Evolutionary conservation across 2,329 filamentous ascomycete species (phyloP).

Genomic region (Ophiocordyceps camponoti-leonardi): DNA sequence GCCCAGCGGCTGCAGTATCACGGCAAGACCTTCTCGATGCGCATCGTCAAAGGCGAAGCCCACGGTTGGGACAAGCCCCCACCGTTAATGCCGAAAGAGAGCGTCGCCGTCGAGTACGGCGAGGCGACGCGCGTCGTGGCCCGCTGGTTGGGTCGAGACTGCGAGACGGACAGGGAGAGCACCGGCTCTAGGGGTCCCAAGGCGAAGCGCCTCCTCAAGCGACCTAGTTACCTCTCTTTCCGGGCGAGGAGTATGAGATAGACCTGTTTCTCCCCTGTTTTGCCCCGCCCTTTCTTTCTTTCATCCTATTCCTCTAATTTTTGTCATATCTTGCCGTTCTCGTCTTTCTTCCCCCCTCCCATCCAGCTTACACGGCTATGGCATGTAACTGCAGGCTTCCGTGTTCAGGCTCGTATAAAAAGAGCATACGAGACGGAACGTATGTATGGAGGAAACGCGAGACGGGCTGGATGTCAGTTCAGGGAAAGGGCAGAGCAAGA

Average conservation of each 20-base stretch:
- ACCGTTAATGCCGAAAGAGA: slow-evolving; percentile 25
- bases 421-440: too few species aligned
- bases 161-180: slow-evolving; percentile 19
- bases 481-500: too few species aligned
- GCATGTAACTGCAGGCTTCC: too few species aligned
- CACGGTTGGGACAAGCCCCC: slow-evolving; percentile 32
- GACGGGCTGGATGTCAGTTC: too few species aligned
- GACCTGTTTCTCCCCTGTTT: not conserved
- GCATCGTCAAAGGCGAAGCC: slow-evolving; percentile 26
- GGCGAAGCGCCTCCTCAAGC: slow-evolving; percentile 10
- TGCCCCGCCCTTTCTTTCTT: not conserved
- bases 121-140: slow-evolving; percentile 23
- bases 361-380: too few species aligned
- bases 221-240: slow-evolving; percentile 14
- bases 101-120: slow-evolving; percentile 26
- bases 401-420: too few species aligned
- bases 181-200: slow-evolving; percentile 17
- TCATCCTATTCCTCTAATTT: too few species aligned
- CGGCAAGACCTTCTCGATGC: slow-evolving; percentile 17
- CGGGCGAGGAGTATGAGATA: slow-evolving; percentile 15
- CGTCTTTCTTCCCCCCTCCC: too few species aligned
- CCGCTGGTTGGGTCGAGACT: slow-evolving; percentile 21
- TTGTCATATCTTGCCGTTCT: too few species aligned
- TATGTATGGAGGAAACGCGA: too few species aligned
- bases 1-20: slow-evolving; percentile 32